Percentiles rank a stretch among this genome's conserved stretches.
phyloP scores from a whole-genome alignment of 192 early-diverging fungal species.

The Gaertneriomyces semiglobifer region DNA sequence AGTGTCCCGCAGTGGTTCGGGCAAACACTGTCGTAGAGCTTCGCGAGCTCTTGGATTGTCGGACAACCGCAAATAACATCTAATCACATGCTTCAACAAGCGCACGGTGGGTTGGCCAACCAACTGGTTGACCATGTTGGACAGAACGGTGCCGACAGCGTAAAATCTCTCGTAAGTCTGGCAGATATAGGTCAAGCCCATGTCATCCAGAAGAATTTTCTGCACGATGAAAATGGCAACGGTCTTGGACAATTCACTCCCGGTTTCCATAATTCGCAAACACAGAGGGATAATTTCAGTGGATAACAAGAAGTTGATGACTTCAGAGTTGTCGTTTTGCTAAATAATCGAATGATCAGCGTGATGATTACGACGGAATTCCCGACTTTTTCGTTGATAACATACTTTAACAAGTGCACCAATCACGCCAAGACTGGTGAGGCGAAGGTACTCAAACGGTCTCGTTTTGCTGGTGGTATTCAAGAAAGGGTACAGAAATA shows the following conservation, averaged over 20 bases:
- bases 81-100: constrained; percentile 88
- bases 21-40: constrained; percentile 85
- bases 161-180: constrained; percentile 90
- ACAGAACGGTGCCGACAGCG: constrained; percentile 90
- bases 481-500: constrained; percentile 97
- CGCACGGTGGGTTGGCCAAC: constrained; percentile 79
- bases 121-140: constrained; percentile 90
- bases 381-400: not conserved
- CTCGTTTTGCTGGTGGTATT: constrained; percentile 93
- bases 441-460: constrained; percentile 92
- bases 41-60: constrained; percentile 91
- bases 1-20: constrained; percentile 81
- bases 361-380: not conserved
- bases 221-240: constrained; percentile 99
- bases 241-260: constrained; percentile 93
- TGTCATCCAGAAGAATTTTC: constrained; percentile 91
- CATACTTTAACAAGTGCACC: constrained; percentile 91
- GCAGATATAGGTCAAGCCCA: constrained; percentile 85
- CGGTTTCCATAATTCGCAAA: constrained; percentile 98
- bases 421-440: constrained; percentile 93
- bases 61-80: constrained; percentile 87
- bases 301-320: constrained; percentile 89
- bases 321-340: constrained; percentile 91
- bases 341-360: constrained; percentile 3
- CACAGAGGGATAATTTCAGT: constrained; percentile 98